These are phyloP conservation scores for Trifolium dubium DNA, from an alignment of 306 rosid species.

Conservation along the genomic window DNA sequence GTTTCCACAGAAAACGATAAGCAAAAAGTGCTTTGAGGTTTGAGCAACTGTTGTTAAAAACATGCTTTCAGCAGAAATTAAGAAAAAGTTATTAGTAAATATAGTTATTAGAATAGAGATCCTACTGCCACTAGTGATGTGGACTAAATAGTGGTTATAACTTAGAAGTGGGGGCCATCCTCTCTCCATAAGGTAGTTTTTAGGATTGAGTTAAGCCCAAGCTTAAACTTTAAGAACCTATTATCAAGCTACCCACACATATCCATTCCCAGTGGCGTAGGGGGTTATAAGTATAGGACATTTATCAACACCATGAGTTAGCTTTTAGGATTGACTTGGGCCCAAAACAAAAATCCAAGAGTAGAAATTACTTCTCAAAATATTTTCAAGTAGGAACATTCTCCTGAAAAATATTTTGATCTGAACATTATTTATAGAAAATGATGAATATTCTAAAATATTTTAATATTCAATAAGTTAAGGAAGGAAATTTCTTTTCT, in stretches of 20 bases:
- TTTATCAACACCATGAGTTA: constrained; percentile 2
- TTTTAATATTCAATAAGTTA: not conserved
- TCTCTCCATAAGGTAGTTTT: not conserved
- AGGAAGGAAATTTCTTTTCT: constrained; percentile 18
- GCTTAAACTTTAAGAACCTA: not conserved
- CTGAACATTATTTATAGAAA: constrained; percentile 17
- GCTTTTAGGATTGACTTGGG: not conserved
- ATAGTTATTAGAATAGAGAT: not conserved
- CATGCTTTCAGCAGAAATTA: constrained; percentile 8
- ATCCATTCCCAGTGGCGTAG: not conserved
- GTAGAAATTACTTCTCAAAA: not conserved
- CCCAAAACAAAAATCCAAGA: not conserved
- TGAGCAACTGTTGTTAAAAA: not conserved
- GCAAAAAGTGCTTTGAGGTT: not conserved
- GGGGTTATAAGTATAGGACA: not conserved
- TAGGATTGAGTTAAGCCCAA: not conserved
- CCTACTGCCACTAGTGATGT: not conserved
- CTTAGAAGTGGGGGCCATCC: not conserved
- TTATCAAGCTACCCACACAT: not conserved
- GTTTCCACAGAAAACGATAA: constrained; percentile 18
- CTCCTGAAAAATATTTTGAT: constrained; percentile 17
- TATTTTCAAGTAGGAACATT: not conserved
- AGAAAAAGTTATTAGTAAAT: not conserved
- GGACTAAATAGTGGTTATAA: constrained; percentile 1
- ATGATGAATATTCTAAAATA: constrained; percentile 1